Evolutionary conservation across 1,284 basidiomycete species (phyloP).

Genomic region (Pterula multifida): DNA sequence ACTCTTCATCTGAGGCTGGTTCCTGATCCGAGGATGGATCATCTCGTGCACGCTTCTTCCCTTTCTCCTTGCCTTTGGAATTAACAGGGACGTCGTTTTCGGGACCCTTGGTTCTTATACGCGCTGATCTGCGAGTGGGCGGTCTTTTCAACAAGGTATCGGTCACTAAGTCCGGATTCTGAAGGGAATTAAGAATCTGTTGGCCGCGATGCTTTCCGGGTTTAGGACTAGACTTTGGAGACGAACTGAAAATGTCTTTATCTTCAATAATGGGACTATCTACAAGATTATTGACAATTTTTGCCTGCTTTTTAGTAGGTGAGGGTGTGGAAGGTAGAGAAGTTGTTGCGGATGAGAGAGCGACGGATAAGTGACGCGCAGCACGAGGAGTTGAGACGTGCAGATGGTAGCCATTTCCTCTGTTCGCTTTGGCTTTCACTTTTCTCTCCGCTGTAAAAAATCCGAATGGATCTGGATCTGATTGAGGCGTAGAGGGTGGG

Average conservation of each 20-base stretch:
- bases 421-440: conserved; percentile 16
- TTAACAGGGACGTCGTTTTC: not conserved
- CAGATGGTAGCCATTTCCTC: not conserved
- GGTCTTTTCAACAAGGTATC: not conserved
- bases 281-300: not conserved
- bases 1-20: not conserved
- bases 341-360: not conserved
- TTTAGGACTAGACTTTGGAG: not conserved
- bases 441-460: conserved; percentile 28
- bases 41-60: not conserved
- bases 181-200: not conserved
- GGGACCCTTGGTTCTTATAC: not conserved
- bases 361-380: not conserved
- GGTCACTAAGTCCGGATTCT: not conserved
- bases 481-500: conserved; percentile 15
- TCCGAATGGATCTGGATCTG: conserved; percentile 30
- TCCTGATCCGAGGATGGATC: not conserved
- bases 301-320: not conserved
- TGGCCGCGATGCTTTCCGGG: not conserved
- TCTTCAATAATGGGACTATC: not conserved
- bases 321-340: not conserved
- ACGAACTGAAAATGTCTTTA: not conserved
- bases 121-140: not conserved
- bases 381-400: not conserved
- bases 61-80: not conserved